Base-by-base conservation (phyloP, 78 protist species). In the Isochrysis galbana region DNA sequence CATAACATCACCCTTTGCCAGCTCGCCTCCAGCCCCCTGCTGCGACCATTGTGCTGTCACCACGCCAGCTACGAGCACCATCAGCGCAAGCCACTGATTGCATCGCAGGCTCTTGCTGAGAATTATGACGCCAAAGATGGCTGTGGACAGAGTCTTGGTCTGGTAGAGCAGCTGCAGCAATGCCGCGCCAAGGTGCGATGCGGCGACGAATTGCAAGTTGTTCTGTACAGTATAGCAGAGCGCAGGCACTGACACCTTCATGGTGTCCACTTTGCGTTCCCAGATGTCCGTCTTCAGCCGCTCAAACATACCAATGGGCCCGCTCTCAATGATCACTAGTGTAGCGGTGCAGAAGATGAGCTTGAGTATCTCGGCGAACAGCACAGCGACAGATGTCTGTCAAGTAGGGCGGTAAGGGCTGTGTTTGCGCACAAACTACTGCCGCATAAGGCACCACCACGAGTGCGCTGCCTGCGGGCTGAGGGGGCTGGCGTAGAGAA, bases 191-290 rank as follows among this genome's bases (percentile, higher is more conserved):
- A 91, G 78, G 89, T 91, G 83, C 25, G 74, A 2, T 23, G 82
- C 32, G 17, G 93, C 77, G 46, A 91, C 72, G 88, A 72, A 91
- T 25, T 70, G 46, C 36, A 91, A 26, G 55, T 91, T 67, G 89
- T 91, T 91, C 42, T 91, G 93, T 25, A 91, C 51, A 21, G 93
- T 91, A 89, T 67, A 91, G 74, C 84, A 87, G 22, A 38, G 34
- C 21, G 93, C 93, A 32, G 93, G 93, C 39, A 91, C 41, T n/a
- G 47, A 1, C 32, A 91, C 74, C 78, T 82, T 91, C 36, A 91
- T 4, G 29, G 93, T 91, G n/a, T 91, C 93, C 46, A 39, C 0
- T 39, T 77, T 77, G 32, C 84, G 84, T 1, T 77, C 26, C 44
- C 39, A 77, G 41, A 47, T 87, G 22, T 87, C 82, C 17, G 38